phyloP scores from a whole-genome alignment of 2,329 filamentous ascomycete genomes.

The Neospermospora avenae region DNA sequence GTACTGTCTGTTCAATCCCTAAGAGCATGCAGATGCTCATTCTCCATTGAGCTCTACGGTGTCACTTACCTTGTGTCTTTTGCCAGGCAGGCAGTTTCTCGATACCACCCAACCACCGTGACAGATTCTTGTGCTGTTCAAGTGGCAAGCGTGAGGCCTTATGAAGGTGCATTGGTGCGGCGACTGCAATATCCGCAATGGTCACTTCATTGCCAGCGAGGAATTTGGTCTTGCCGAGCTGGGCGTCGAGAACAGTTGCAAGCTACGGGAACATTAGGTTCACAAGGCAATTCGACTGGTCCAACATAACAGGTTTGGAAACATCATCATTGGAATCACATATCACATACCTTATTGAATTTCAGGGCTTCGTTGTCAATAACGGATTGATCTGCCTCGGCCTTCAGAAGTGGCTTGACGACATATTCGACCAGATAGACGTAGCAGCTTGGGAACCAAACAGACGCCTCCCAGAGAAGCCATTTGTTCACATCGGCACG shows the following conservation, averaged over 20 bases:
- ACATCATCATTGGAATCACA: no score
- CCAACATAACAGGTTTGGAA: background rate
- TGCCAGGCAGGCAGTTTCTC: constrained; percentile 18
- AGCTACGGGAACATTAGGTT: background rate
- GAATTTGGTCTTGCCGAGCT: constrained; percentile 17
- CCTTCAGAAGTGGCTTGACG: constrained; percentile 16
- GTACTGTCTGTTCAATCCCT: background rate
- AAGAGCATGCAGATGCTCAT: background rate
- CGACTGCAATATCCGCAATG: constrained; percentile 21
- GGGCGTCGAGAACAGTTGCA: constrained; percentile 15
- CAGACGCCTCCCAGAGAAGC: constrained; percentile 20
- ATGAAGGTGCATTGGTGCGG: constrained; percentile 16
- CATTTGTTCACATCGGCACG: constrained; percentile 18
- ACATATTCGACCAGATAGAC: constrained; percentile 20
- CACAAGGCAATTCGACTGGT: background rate
- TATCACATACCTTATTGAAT: constrained; percentile 10
- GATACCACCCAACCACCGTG: constrained; percentile 13
- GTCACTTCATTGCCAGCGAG: constrained; percentile 15
- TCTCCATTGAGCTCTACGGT: background rate
- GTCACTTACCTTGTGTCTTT: constrained; percentile 12
- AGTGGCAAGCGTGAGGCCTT: constrained; percentile 10
- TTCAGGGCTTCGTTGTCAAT: constrained; percentile 12
- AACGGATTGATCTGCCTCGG: constrained; percentile 12
- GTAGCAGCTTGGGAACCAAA: constrained; percentile 19
- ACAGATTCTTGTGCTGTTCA: constrained; percentile 14